phyloP scores from a whole-genome alignment of 768 basidiomycete species.

The Cubamyces sp. region DNA sequence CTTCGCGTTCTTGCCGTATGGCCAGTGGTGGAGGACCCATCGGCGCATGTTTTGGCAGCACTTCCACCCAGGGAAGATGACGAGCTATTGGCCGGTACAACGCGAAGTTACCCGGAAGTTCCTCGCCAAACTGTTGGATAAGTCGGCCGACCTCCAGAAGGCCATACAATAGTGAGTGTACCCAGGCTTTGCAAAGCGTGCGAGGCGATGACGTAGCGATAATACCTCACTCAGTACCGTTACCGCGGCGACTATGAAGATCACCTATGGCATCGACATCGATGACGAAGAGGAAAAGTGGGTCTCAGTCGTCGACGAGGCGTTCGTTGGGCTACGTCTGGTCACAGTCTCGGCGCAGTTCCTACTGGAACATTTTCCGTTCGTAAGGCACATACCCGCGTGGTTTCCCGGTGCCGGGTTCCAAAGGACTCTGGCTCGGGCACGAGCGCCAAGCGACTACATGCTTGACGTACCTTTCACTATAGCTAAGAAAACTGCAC shows the following conservation, averaged over 20 bases:
- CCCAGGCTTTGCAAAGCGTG: no score
- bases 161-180: constrained; percentile 12
- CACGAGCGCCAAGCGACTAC: background rate
- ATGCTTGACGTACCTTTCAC: background rate
- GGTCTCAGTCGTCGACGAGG: background rate
- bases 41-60: constrained; percentile 14
- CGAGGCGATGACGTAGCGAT: no score
- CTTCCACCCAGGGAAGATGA: background rate
- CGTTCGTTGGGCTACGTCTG: background rate
- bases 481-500: background rate
- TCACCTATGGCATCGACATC: constrained; percentile 22
- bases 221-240: constrained; percentile 2
- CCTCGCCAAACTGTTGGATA: background rate
- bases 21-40: constrained; percentile 13
- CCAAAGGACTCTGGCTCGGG: constrained; percentile 9
- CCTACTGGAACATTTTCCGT: constrained; percentile 13
- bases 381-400: constrained; percentile 25
- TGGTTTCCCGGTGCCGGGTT: constrained; percentile 35
- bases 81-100: constrained; percentile 11
- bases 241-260: constrained; percentile 23
- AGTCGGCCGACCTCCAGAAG: constrained; percentile 3
- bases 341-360: constrained; percentile 1
- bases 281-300: constrained; percentile 5
- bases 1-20: constrained; percentile 12
- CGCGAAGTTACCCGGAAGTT: background rate